phyloP scores from a whole-genome alignment of 1,139 yeast species.

The Arxiozyma telluris region DNA sequence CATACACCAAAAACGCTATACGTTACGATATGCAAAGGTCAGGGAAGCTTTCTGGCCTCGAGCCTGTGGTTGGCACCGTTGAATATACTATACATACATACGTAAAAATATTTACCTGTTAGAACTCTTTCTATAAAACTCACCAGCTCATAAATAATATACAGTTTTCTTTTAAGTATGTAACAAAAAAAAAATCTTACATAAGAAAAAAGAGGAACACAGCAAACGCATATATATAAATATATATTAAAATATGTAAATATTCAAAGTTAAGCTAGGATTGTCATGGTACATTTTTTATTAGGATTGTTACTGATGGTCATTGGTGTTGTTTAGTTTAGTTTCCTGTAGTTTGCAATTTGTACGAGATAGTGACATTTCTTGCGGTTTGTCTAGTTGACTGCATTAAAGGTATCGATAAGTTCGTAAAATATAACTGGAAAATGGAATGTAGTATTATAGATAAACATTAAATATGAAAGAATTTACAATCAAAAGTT shows the following conservation, averaged over 20 bases:
- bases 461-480: no score
- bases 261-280: not conserved
- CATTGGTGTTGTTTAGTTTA: not conserved
- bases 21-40: not conserved
- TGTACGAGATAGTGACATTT: not conserved
- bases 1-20: not conserved
- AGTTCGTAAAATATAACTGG: not conserved
- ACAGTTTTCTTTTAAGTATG: slow-evolving; percentile 1
- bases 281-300: not conserved
- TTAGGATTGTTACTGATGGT: not conserved
- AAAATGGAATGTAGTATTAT: not conserved
- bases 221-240: not conserved
- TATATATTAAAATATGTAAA: not conserved
- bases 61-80: not conserved
- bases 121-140: no score
- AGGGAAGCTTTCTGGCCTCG: not conserved
- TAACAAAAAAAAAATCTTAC: not conserved
- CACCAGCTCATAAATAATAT: slow-evolving; percentile 1
- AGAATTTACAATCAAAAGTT: not conserved
- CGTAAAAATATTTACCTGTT: no score
- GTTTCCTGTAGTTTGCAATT: not conserved
- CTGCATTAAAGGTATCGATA: not conserved
- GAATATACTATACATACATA: no score
- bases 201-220: not conserved
- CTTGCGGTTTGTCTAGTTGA: not conserved